A percentile compares a stretch with the other conserved stretches of the same genome.
These are phyloP conservation scores for Solanum phureja DNA, from an alignment of 257 asterid species.

Conservation along the genomic window DNA sequence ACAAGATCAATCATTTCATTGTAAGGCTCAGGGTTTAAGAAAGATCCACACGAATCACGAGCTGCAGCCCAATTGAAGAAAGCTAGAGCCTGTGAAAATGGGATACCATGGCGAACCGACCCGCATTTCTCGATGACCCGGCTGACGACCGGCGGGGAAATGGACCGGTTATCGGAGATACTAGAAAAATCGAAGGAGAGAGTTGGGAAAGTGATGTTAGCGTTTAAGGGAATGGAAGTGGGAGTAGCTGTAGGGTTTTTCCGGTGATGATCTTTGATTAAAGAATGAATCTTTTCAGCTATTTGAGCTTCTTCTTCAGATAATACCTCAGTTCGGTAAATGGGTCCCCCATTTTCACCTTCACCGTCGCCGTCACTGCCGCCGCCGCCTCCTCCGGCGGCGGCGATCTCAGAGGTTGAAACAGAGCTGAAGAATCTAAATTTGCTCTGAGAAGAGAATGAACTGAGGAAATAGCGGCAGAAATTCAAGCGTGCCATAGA, in stretches of 20 bases:
- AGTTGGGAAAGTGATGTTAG: slow-evolving; percentile 37
- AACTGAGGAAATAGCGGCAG: not conserved
- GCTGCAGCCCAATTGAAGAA: slow-evolving; percentile 75
- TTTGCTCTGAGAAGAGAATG: not conserved
- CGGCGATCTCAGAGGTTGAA: not conserved
- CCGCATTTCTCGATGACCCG: slow-evolving; percentile 63
- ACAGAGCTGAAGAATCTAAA: slow-evolving; percentile 5
- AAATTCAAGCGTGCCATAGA: not conserved
- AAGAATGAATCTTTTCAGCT: slow-evolving; percentile 39
- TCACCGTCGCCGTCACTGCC: too few relatives aligned
- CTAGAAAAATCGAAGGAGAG: slow-evolving; percentile 53
- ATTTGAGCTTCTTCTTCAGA: slow-evolving; percentile 29
- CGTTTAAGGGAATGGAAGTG: slow-evolving; percentile 22
- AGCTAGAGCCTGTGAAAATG: slow-evolving; percentile 65
- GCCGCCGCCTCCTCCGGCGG: not conserved
- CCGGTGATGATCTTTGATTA: slow-evolving; percentile 67
- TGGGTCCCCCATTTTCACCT: not conserved
- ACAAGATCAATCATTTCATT: slow-evolving; percentile 64
- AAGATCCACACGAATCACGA: not conserved
- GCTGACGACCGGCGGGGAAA: slow-evolving; percentile 29
- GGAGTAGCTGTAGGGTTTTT: slow-evolving; percentile 38
- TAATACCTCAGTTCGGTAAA: not conserved
- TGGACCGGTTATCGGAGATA: slow-evolving; percentile 17
- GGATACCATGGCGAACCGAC: slow-evolving; percentile 74
- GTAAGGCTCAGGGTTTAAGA: slow-evolving; percentile 20